These are phyloP conservation scores for Ophiostoma perfectum DNA, from an alignment of 2,329 filamentous ascomycete species.

Conservation along the genomic window DNA sequence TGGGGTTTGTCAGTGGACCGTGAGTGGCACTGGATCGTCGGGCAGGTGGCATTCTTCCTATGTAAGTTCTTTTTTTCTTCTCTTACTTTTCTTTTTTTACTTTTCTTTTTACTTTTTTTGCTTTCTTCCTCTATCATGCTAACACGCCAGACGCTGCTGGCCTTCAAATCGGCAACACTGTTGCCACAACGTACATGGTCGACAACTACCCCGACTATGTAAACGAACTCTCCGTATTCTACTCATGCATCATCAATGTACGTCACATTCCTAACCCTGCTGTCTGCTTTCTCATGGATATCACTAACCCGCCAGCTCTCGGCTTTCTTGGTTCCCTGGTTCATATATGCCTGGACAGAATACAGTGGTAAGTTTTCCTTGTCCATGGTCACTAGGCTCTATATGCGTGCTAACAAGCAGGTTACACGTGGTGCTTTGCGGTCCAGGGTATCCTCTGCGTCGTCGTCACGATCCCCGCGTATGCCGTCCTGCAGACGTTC, in stretches of 20 bases:
- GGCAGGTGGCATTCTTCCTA: background rate
- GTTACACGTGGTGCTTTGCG: slow-evolving; percentile 49
- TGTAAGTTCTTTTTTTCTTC: background rate
- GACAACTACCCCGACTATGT: slow-evolving; percentile 52
- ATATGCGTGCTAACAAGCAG: slow-evolving; percentile 31
- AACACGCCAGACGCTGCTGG: slow-evolving; percentile 34
- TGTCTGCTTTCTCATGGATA: background rate
- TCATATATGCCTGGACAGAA: background rate
- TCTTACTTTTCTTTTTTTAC: background rate
- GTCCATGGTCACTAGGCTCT: background rate
- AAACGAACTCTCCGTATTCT: slow-evolving; percentile 46
- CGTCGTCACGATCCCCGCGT: slow-evolving; percentile 5
- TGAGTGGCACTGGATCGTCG: slow-evolving; percentile 1
- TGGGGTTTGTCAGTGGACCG: background rate
- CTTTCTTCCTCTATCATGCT: slow-evolving; percentile 26
- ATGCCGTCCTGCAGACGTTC: background rate
- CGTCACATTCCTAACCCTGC: background rate
- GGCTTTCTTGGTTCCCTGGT: background rate
- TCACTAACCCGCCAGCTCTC: background rate
- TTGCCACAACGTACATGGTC: slow-evolving; percentile 41
- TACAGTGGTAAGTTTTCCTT: background rate
- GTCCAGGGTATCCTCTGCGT: slow-evolving; percentile 42
- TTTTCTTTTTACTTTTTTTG: background rate
- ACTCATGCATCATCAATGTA: slow-evolving; percentile 4
- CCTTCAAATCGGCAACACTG: slow-evolving; percentile 53